These are phyloP conservation scores for Candida anglica DNA, from an alignment of 805 yeast genomes.

Conservation along the genomic window DNA sequence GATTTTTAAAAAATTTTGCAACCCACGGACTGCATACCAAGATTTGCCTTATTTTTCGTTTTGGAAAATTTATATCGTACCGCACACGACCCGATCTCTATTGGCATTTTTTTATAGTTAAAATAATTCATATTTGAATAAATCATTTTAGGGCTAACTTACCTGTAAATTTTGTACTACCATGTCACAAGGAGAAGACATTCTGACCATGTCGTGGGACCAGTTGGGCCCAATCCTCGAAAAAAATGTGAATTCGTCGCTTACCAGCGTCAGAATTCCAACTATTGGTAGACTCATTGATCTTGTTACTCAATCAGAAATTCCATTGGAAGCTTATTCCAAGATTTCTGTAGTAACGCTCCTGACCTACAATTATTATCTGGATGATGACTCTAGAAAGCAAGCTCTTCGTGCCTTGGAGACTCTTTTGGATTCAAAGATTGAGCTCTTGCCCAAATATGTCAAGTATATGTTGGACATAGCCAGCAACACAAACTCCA, in stretches of 20 bases:
- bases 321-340: slow-evolving; percentile 14
- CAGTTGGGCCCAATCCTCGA: slow-evolving; percentile 19
- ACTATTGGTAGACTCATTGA: slow-evolving; percentile 25
- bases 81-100: too few species aligned
- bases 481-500: slow-evolving; percentile 24
- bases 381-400: slow-evolving; percentile 46
- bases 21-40: too few species aligned
- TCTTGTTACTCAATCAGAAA: slow-evolving; percentile 18
- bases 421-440: slow-evolving; percentile 26
- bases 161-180: too few species aligned
- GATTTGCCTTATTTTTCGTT: too few species aligned
- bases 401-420: slow-evolving; percentile 38
- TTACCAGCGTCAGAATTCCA: slow-evolving; percentile 30
- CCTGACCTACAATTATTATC: slow-evolving; percentile 47
- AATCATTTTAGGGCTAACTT: too few species aligned
- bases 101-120: too few species aligned
- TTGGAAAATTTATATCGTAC: too few species aligned
- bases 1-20: too few species aligned
- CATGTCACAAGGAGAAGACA: too few species aligned
- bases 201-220: slow-evolving; percentile 14
- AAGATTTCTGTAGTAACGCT: slow-evolving; percentile 29
- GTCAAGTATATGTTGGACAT: slow-evolving; percentile 33
- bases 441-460: slow-evolving; percentile 31
- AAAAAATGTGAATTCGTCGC: slow-evolving; percentile 26
- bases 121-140: too few species aligned